These are phyloP conservation scores for Exophiala spinifera DNA, from an alignment of 2,329 filamentous ascomycete genomes.

Conservation along the genomic window DNA sequence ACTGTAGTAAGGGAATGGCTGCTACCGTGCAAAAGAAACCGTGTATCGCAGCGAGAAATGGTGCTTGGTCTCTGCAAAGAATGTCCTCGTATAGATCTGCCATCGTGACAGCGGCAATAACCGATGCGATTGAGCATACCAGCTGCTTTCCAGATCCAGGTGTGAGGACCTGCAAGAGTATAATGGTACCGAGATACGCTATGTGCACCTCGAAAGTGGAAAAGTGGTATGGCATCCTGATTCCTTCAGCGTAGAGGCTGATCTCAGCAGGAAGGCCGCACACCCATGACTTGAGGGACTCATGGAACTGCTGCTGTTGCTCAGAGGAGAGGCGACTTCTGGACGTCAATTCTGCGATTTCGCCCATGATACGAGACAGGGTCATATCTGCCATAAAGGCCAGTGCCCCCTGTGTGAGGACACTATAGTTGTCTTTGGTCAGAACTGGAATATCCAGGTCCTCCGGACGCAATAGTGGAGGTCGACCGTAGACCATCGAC, in stretches of 20 bases:
- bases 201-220: conserved; percentile 8
- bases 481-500: not conserved
- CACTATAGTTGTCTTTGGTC: not conserved
- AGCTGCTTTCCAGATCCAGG: too few species aligned
- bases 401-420: not conserved
- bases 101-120: too few species aligned
- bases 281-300: conserved; percentile 1
- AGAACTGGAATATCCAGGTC: not conserved
- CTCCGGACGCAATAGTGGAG: not conserved
- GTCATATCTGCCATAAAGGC: not conserved
- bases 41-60: too few species aligned
- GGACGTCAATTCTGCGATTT: not conserved
- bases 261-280: conserved; percentile 1
- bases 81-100: too few species aligned
- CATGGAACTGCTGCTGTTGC: not conserved
- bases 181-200: conserved; percentile 5
- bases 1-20: too few species aligned
- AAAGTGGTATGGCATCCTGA: not conserved
- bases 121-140: too few species aligned
- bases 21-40: too few species aligned
- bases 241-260: not conserved
- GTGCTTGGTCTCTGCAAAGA: too few species aligned
- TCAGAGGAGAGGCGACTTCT: not conserved
- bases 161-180: not conserved
- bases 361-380: not conserved